Evolutionary conservation across 345 rosid genomes (phyloP).

Genomic region (Excoecaria cochinchinensis): DNA sequence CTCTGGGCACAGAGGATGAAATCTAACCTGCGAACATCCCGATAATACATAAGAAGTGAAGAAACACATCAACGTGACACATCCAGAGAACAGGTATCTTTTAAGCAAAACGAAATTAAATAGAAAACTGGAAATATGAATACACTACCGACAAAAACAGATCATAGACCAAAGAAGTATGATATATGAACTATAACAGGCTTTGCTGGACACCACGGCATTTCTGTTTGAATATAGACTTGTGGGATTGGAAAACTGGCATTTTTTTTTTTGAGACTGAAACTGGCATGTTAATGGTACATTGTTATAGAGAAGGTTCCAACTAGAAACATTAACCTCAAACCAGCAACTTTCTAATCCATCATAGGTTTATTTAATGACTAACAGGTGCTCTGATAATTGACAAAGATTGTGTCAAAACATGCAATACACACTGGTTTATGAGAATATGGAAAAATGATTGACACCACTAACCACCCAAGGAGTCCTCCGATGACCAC

Average conservation of each 20-base stretch:
- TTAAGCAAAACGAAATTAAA: neutral
- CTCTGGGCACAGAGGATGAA: conserved; percentile 56
- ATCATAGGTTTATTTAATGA: neutral
- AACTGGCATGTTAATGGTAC: neutral
- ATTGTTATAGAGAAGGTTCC: neutral
- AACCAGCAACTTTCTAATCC: neutral
- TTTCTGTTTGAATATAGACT: too few relatives aligned
- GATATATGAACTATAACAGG: neutral
- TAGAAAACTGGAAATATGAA: neutral
- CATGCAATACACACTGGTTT: neutral
- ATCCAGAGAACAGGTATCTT: neutral
- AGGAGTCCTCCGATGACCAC: conserved; percentile 92
- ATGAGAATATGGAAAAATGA: neutral
- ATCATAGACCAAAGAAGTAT: neutral
- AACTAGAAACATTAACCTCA: neutral
- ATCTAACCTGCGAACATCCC: conserved; percentile 48
- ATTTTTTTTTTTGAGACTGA: too few relatives aligned
- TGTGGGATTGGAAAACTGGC: neutral
- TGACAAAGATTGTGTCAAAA: neutral
- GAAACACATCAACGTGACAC: neutral
- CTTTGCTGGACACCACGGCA: too few relatives aligned
- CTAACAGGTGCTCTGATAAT: too few relatives aligned
- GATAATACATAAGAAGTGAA: conserved; percentile 1
- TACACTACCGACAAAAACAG: neutral
- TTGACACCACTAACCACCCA: conserved; percentile 78